phyloP scores from a whole-genome alignment of 108 stramenopile species.

The Skeletonema costatum region DNA sequence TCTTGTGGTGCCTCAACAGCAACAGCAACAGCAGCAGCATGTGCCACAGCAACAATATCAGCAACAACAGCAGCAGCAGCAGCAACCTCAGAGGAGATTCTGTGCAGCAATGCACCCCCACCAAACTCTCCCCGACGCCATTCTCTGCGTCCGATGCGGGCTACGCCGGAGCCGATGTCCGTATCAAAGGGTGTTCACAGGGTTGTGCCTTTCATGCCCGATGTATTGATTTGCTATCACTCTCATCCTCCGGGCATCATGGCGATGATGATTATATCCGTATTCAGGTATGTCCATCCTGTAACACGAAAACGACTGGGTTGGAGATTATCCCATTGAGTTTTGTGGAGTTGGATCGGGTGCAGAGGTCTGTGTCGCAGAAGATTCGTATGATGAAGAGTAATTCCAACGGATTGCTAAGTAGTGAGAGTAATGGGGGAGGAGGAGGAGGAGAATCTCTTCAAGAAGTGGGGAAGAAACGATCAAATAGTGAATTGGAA shows the following conservation, averaged over 20 bases:
- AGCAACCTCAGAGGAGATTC: neutral
- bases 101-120: neutral
- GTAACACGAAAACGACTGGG: neutral
- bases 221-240: conserved; percentile 29
- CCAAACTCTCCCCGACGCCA: neutral
- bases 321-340: conserved; percentile 12
- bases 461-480: neutral
- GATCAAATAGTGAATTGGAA: neutral
- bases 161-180: conserved; percentile 27
- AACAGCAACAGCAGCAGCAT: neutral
- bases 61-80: neutral
- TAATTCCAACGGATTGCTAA: neutral
- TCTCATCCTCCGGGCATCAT: neutral
- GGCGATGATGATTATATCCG: neutral
- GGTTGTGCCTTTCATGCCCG: conserved; percentile 40
- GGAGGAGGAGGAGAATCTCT: neutral
- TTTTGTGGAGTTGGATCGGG: conserved; percentile 14
- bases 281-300: neutral
- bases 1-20: neutral
- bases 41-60: too few species aligned
- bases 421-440: neutral
- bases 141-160: conserved; percentile 32
- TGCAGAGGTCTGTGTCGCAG: neutral
- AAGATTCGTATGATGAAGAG: neutral
- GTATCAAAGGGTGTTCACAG: conserved; percentile 8